These are phyloP conservation scores for Hypoxylon sp. DNA, from an alignment of 2,329 filamentous ascomycete genomes.

Conservation along the genomic window DNA sequence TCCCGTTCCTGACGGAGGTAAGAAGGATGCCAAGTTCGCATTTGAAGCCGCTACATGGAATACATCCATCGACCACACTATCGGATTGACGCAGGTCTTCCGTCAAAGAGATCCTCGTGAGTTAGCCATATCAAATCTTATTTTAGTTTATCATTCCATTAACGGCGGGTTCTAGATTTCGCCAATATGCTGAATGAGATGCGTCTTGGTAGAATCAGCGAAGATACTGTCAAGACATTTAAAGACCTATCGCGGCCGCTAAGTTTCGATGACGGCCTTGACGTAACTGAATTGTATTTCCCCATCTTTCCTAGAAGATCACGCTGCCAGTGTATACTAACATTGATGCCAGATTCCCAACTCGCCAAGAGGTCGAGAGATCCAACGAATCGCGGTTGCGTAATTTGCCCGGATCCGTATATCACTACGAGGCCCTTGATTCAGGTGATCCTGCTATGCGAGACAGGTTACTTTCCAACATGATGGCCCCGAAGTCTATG, in stretches of 20 bases:
- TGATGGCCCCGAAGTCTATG: constrained; percentile 89
- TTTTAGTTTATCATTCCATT: constrained; percentile 39
- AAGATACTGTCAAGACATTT: constrained; percentile 83
- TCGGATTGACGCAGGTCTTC: constrained; percentile 94
- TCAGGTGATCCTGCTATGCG: constrained; percentile 78
- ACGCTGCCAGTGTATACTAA: constrained; percentile 44
- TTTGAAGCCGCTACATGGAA: constrained; percentile 94
- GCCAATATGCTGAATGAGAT: constrained; percentile 98
- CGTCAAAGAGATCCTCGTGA: constrained; percentile 86
- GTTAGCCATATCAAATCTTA: constrained; percentile 38
- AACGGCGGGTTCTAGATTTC: constrained; percentile 69
- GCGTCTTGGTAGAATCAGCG: constrained; percentile 85
- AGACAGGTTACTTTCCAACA: constrained; percentile 85
- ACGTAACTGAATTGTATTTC: constrained; percentile 84
- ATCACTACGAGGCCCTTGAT: constrained; percentile 81
- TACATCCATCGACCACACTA: constrained; percentile 94
- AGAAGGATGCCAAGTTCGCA: constrained; percentile 81
- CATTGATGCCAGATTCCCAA: constrained; percentile 75
- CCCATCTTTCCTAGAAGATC: not conserved
- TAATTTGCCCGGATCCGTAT: constrained; percentile 75
- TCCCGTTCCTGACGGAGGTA: constrained; percentile 84
- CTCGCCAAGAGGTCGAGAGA: constrained; percentile 86
- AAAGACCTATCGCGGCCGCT: constrained; percentile 78
- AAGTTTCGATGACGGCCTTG: constrained; percentile 78
- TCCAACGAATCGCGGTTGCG: constrained; percentile 83